Evolutionary conservation across 164 flowering plant species (phyloP).

Genomic region (Tetrastigma voinierianum): DNA sequence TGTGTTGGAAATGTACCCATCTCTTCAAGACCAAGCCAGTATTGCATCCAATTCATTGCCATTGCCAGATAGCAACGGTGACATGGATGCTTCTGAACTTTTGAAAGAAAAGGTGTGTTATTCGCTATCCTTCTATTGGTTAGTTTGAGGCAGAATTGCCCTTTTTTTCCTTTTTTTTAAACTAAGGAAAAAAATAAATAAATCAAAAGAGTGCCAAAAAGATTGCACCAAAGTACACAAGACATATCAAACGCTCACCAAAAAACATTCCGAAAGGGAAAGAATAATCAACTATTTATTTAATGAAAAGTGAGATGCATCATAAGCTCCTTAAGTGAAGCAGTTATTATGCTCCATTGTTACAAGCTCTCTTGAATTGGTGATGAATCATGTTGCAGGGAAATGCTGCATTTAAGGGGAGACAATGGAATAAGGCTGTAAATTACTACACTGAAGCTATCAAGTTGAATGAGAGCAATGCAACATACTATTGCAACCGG

Average conservation of each 20-base stretch:
- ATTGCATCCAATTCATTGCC: constrained; percentile 52
- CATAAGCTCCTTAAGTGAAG: too few relatives aligned
- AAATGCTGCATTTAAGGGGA: constrained; percentile 90
- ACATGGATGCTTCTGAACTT: constrained; percentile 80
- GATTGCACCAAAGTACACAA: too few relatives aligned
- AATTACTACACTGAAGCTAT: constrained; percentile 85
- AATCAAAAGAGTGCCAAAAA: too few relatives aligned
- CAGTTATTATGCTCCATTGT: too few relatives aligned
- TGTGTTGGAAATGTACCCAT: constrained; percentile 68
- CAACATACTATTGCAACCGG: constrained; percentile 79
- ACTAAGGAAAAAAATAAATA: too few relatives aligned
- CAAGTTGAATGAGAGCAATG: constrained; percentile 63
- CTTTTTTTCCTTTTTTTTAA: too few relatives aligned
- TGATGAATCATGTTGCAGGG: constrained; percentile 48
- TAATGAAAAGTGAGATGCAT: too few relatives aligned
- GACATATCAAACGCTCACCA: too few relatives aligned
- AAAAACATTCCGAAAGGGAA: too few relatives aligned
- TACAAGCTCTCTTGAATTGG: too few relatives aligned
- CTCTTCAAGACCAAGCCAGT: constrained; percentile 72
- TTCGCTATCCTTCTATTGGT: background rate
- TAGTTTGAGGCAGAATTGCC: background rate
- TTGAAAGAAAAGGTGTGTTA: constrained; percentile 83
- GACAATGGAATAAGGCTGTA: constrained; percentile 91
- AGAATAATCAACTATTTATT: too few relatives aligned
- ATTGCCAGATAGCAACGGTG: constrained; percentile 58